Evolutionary conservation across 495 filamentous ascomycete species (phyloP).

Genomic region (Saxophila tyrrhenica): DNA sequence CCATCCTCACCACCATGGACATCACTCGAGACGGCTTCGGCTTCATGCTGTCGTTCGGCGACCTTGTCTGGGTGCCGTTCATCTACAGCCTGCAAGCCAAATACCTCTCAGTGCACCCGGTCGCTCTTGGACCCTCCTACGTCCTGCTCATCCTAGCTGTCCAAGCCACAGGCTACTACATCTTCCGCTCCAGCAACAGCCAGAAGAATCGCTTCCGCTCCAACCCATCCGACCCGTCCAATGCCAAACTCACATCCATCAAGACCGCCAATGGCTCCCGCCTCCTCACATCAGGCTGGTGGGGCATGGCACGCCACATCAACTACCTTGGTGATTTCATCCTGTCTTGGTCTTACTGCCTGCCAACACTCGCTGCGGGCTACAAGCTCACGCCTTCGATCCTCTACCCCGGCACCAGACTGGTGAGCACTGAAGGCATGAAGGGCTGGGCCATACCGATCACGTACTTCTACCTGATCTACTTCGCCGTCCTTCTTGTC

Average conservation of each 20-base stretch:
- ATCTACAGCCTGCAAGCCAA: conserved; percentile 74
- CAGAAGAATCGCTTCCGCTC: conserved; percentile 92
- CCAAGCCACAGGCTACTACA: conserved; percentile 59
- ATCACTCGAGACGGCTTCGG: conserved; percentile 92
- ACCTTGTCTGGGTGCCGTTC: conserved; percentile 89
- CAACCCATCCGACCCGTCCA: conserved; percentile 68
- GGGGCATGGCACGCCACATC: conserved; percentile 85
- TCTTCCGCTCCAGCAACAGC: conserved; percentile 85
- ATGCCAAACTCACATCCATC: conserved; percentile 76
- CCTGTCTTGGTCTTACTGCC: conserved; percentile 81
- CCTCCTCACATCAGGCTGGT: conserved; percentile 84
- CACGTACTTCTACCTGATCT: conserved; percentile 91
- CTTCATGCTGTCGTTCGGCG: conserved; percentile 92
- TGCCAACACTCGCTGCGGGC: conserved; percentile 81
- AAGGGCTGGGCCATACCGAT: conserved; percentile 74
- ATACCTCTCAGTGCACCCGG: conserved; percentile 78
- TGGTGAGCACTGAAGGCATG: conserved; percentile 52
- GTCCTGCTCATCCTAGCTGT: conserved; percentile 51
- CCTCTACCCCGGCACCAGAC: conserved; percentile 32
- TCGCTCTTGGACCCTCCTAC: conserved; percentile 57
- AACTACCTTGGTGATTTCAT: conserved; percentile 98
- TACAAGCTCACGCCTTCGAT: conserved; percentile 48
- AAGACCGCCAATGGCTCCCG: conserved; percentile 72
- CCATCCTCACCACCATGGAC: conserved; percentile 92
- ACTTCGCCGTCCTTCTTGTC: conserved; percentile 80